Evolutionary conservation across 2,329 filamentous ascomycete genomes (phyloP).

Genomic region (Cladosporium sp.): DNA sequence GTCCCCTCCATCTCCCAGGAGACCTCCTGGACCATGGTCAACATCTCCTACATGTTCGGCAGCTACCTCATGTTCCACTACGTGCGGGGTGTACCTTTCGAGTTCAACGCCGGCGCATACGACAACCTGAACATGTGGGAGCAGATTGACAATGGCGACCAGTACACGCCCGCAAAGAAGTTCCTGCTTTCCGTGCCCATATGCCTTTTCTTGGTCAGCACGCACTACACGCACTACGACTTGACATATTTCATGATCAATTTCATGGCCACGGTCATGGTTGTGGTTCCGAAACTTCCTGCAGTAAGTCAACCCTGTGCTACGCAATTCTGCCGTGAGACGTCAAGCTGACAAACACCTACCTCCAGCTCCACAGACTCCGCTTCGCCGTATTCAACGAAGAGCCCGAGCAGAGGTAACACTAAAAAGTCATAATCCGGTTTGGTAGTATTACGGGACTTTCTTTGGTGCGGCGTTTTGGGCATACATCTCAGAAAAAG

Average conservation of each 20-base stretch:
- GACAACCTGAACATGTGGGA: constrained; percentile 99
- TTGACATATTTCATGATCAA: constrained; percentile 97
- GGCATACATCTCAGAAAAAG: constrained; percentile 13
- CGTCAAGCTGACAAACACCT: constrained; percentile 25
- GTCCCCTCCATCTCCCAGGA: constrained; percentile 96
- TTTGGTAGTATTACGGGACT: constrained; percentile 3
- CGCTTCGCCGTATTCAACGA: constrained; percentile 41
- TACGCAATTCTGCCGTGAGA: neutral
- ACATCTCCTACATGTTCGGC: constrained; percentile 98
- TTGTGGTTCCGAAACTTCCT: constrained; percentile 94
- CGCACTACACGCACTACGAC: constrained; percentile 98
- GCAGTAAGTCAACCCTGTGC: constrained; percentile 64
- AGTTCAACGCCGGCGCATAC: constrained; percentile 97
- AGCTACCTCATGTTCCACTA: constrained; percentile 99
- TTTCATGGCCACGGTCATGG: constrained; percentile 85
- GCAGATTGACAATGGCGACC: constrained; percentile 98
- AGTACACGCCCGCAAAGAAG: constrained; percentile 98
- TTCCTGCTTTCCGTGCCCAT: constrained; percentile 95
- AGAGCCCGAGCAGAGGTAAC: constrained; percentile 31
- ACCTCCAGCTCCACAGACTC: constrained; percentile 40
- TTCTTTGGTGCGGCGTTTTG: constrained; percentile 25
- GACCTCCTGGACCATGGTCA: constrained; percentile 97
- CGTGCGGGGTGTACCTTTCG: constrained; percentile 95
- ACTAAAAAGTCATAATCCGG: neutral
- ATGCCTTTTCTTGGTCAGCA: constrained; percentile 91